Conservation (phyloP, 2,329 filamentous ascomycete species). For the Exophiala spinifera region DNA sequence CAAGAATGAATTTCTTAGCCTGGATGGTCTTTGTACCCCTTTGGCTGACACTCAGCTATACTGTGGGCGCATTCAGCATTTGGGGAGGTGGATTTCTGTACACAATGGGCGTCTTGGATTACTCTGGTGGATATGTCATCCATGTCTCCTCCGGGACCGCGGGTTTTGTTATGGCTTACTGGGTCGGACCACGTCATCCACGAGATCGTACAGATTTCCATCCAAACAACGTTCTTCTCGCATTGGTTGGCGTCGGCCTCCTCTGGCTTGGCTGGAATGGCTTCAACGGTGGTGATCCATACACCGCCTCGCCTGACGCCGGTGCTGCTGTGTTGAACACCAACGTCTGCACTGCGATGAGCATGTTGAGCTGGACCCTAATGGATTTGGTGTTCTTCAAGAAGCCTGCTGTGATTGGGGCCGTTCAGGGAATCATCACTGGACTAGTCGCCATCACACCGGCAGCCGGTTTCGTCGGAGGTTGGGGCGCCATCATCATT, state of each 20-base stretch:
- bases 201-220: constrained; percentile 45
- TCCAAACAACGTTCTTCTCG: constrained; percentile 48
- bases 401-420: constrained; percentile 51
- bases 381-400: constrained; percentile 48
- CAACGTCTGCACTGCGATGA: constrained; percentile 50
- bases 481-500: constrained; percentile 51
- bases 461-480: constrained; percentile 50
- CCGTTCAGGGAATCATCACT: constrained; percentile 52
- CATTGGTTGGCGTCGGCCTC: constrained; percentile 49
- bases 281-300: constrained; percentile 55
- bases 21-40: constrained; percentile 54
- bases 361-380: constrained; percentile 46
- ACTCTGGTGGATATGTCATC: constrained; percentile 54
- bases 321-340: constrained; percentile 53
- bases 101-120: constrained; percentile 49
- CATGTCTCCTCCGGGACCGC: constrained; percentile 53
- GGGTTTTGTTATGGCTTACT: constrained; percentile 47
- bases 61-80: constrained; percentile 41
- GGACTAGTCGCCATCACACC: constrained; percentile 54
- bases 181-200: constrained; percentile 47
- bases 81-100: constrained; percentile 49
- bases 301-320: constrained; percentile 49
- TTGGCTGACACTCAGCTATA: constrained; percentile 50
- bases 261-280: constrained; percentile 55
- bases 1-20: constrained; percentile 51